Base-by-base conservation (phyloP, 2,329 filamentous ascomycete genomes). In the Pseudogymnoascus sp. region DNA sequence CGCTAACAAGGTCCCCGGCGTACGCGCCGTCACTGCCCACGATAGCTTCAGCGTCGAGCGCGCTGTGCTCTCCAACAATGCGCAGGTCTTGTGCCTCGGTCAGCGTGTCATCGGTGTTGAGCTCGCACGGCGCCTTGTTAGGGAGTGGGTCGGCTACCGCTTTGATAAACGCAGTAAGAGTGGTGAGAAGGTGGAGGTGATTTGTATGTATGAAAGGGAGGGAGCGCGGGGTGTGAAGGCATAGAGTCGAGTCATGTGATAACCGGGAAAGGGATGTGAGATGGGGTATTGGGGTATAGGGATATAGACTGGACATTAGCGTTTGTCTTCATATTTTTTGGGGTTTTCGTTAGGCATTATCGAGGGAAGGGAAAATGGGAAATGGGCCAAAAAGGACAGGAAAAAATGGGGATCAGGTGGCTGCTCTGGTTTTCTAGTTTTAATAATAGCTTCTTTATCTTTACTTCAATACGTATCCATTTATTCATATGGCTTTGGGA, bases 11-110 rank as follows among this genome's bases (percentile, higher is more conserved):
- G 85, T 95, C 65, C 87, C 86, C 61, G 90, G 90, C 5, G 85
- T 95, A 64, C 80, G 90, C 22, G 91, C 91, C n/a, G 91, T 95
- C 16, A 95, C 90, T 4, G 91, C 91, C 1, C 91, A 96, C 73
- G 91, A 95, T 72, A 87, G 86, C 66, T 96, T 92, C 78, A 87
- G 83, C 61, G 89, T 95, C 5, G 90, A 95, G 80, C 78, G 90
- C 58, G 86, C 88, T 18, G 83, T 95, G 9, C 76, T 93, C 69
- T 91, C 87, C 76, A 95, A 95, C 74, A 87, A 95, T 72, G 89
- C 90, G 2, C 90, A 96, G 76, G 90, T 95, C 33, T 76, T 95
- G 64, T 95, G 91, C 72, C 87, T 95, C 79, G 90, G 90, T 0
- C 88, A 95, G 81, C 78, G 90, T 20, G 90, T 95, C 0, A 83